Evolutionary conservation across 768 basidiomycete species (phyloP).

Genomic region (Mycena pura): DNA sequence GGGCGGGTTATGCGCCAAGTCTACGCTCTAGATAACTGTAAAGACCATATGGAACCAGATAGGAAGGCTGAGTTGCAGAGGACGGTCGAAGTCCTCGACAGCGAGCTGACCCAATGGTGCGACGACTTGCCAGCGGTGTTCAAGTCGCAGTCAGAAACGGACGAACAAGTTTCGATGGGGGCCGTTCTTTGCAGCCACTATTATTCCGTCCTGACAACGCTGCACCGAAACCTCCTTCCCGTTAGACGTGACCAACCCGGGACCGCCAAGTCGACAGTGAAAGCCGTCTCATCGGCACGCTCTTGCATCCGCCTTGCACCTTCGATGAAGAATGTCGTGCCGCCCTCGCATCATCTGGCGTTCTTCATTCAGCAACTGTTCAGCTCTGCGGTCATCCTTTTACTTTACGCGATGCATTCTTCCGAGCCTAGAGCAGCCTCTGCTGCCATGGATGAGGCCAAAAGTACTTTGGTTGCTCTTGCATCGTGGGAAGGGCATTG

Average conservation of each 20-base stretch:
- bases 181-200: slow-evolving; percentile 89
- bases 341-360: slow-evolving; percentile 85
- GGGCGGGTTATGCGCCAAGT: slow-evolving; percentile 84
- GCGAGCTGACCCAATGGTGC: slow-evolving; percentile 82
- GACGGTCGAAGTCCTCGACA: slow-evolving; percentile 79
- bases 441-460: slow-evolving; percentile 84
- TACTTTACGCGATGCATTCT: slow-evolving; percentile 87
- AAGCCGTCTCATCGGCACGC: slow-evolving; percentile 84
- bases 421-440: slow-evolving; percentile 67
- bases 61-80: slow-evolving; percentile 78
- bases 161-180: slow-evolving; percentile 85
- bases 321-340: slow-evolving; percentile 83
- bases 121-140: slow-evolving; percentile 76
- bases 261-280: slow-evolving; percentile 72
- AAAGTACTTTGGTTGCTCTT: slow-evolving; percentile 70
- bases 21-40: slow-evolving; percentile 81
- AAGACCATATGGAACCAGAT: slow-evolving; percentile 75
- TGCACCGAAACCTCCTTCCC: slow-evolving; percentile 88
- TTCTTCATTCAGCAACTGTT: slow-evolving; percentile 92
- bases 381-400: slow-evolving; percentile 85
- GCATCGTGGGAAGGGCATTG: slow-evolving; percentile 86
- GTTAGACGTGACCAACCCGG: slow-evolving; percentile 75
- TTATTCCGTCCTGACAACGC: slow-evolving; percentile 85
- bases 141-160: slow-evolving; percentile 75
- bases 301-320: slow-evolving; percentile 87